phyloP scores from a whole-genome alignment of 805 yeast genomes.

The Yamadazyma olivae region DNA sequence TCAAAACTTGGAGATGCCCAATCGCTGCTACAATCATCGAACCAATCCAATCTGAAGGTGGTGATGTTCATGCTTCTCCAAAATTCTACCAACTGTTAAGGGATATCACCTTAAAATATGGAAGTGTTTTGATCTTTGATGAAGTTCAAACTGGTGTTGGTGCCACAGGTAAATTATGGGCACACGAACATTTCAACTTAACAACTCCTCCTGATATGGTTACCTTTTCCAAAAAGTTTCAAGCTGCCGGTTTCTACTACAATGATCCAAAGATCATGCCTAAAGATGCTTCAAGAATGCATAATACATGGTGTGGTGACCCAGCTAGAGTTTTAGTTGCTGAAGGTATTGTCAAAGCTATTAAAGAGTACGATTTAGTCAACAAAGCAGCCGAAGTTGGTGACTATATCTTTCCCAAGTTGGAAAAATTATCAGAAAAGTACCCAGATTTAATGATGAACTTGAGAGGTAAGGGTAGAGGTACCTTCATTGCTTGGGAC shows the following conservation, averaged over 20 bases:
- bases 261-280: conserved; percentile 68
- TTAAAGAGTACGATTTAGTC: conserved; percentile 56
- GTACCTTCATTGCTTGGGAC: conserved; percentile 65
- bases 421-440: conserved; percentile 47
- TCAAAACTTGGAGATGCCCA: conserved; percentile 54
- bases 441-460: conserved; percentile 57
- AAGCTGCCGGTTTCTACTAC: conserved; percentile 83
- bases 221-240: conserved; percentile 80
- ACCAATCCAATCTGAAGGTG: conserved; percentile 89
- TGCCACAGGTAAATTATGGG: conserved; percentile 55
- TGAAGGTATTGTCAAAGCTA: conserved; percentile 64
- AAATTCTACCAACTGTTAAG: conserved; percentile 78
- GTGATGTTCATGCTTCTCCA: conserved; percentile 79
- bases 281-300: conserved; percentile 74
- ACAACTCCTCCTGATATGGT: conserved; percentile 68
- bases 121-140: conserved; percentile 69
- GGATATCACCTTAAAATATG: conserved; percentile 66
- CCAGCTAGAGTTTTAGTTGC: conserved; percentile 75
- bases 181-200: conserved; percentile 74
- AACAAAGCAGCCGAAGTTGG: conserved; percentile 59
- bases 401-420: conserved; percentile 54
- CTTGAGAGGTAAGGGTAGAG: conserved; percentile 58
- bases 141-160: conserved; percentile 87
- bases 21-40: conserved; percentile 85
- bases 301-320: conserved; percentile 92